Base-by-base conservation (phyloP, 2,329 filamentous ascomycete genomes). In the Cytospora chrysosperma region DNA sequence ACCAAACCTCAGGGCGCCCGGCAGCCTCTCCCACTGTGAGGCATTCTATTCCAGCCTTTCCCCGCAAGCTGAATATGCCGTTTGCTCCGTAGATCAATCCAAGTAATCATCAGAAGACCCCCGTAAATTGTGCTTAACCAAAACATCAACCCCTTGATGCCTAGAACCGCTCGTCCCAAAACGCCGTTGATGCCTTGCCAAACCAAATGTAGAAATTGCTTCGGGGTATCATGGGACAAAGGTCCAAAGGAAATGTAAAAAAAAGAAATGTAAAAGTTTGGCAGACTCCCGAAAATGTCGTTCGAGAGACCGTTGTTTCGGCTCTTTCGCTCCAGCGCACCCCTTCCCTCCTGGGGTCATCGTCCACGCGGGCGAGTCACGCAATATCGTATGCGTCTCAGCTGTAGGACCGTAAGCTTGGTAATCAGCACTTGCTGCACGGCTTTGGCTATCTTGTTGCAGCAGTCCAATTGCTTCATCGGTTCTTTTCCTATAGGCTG, bases 381-480 rank as follows among this genome's bases (percentile, higher is more conserved):
- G 69, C 74, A 75, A 75, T 6, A 72, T 70, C 27, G 65, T 52
- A 15, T 70, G 69, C 13, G 68, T 49, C 49, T 62, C 55, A 17
- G 51, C 34, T 24, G 59, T 60, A 9, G 59, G 56, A 12, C 59
- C 40, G 32, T 62, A 15, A 65, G 47, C 17, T 62, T 52, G 17
- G 66, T 24, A 68, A 51, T 19, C 65, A 67, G 10, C 63, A 64
- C 32, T 5, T 40, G 51, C 26, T 59, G 63, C 32, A 59, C 43
- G 54, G 64, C 2, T 30, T 56, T 54, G 65, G 64, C 50, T 68
- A 66, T 53, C 68, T 69, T 53, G 69, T 69, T 28, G 64, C 67
- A 13, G 59, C 24, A 53, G n/a, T 62, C 62, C 57, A 69, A 69
- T 10, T 72, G 19, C 12, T 66, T 68, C 49, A 65, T 65, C 1